A percentile compares a stretch with the other conserved stretches of the same genome.
Conservation (phyloP, 495 filamentous ascomycete genomes). For the Penicillium subrubescens region DNA sequence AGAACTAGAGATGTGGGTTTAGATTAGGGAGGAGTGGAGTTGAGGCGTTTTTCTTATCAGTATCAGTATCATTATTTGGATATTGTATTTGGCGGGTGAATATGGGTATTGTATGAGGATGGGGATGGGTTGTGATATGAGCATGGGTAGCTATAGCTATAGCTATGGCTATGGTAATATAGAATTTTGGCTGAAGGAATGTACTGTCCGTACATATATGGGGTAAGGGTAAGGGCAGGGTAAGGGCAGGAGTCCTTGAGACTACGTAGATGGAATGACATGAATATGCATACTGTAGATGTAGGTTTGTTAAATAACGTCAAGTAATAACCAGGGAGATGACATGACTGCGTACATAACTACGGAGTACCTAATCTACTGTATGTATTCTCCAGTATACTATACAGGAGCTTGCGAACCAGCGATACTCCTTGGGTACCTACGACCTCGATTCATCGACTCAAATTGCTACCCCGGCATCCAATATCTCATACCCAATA, state of each 20-base stretch:
- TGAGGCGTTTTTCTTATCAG: neutral
- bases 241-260: neutral
- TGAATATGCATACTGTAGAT: neutral
- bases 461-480: neutral
- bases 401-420: neutral
- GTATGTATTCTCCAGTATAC: neutral
- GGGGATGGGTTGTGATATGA: too few species aligned
- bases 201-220: neutral
- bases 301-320: neutral
- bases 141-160: too few species aligned
- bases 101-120: too few species aligned
- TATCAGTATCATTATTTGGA: too few species aligned
- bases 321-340: too few species aligned
- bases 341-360: too few species aligned
- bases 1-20: too few species aligned
- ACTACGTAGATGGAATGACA: neutral
- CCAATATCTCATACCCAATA: neutral
- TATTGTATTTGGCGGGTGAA: too few species aligned
- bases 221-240: neutral
- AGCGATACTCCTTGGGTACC: neutral
- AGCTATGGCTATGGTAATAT: too few species aligned
- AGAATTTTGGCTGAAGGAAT: too few species aligned
- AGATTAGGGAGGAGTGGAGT: neutral
- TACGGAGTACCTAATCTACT: neutral
- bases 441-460: neutral